Evolutionary conservation across 2,329 filamentous ascomycete species (phyloP).

Genomic region (Pseudogymnoascus verrucosus): DNA sequence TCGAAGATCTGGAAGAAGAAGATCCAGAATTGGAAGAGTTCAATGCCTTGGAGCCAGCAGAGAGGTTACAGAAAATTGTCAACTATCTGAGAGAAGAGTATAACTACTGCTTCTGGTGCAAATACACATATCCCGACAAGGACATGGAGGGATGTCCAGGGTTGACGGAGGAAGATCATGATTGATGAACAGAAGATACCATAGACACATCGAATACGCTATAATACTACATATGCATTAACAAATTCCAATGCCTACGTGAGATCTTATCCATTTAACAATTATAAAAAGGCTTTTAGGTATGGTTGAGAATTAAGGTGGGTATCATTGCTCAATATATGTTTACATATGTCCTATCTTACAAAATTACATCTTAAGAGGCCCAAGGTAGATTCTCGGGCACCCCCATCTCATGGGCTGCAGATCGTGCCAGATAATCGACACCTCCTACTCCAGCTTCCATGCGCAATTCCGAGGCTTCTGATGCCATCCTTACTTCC

Average conservation of each 20-base stretch:
- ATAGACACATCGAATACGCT: not conserved
- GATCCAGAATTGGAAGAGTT: slow-evolving; percentile 77
- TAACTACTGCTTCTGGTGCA: slow-evolving; percentile 95
- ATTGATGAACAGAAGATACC: slow-evolving; percentile 29
- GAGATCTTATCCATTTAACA: not conserved
- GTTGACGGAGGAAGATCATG: slow-evolving; percentile 73
- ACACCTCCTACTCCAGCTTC: slow-evolving; percentile 1
- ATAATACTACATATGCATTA: not conserved
- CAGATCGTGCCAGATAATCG: slow-evolving; percentile 11
- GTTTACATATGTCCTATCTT: slow-evolving; percentile 1
- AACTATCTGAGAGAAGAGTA: slow-evolving; percentile 61
- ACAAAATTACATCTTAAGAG: slow-evolving; percentile 12
- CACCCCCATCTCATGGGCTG: slow-evolving; percentile 21
- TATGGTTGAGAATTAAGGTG: not conserved
- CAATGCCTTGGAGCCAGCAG: slow-evolving; percentile 56
- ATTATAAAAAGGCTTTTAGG: not conserved
- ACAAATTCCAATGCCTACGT: not conserved
- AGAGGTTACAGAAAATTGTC: slow-evolving; percentile 61
- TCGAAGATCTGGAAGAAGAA: slow-evolving; percentile 67
- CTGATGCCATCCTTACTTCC: slow-evolving; percentile 12
- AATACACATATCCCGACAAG: slow-evolving; percentile 65
- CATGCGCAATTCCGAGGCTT: slow-evolving; percentile 9
- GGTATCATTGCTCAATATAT: slow-evolving; percentile 7
- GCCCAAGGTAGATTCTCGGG: slow-evolving; percentile 19
- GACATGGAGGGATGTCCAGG: slow-evolving; percentile 86